These are phyloP conservation scores for Ogataea degrootiae DNA, from an alignment of 805 yeast genomes.

Conservation along the genomic window DNA sequence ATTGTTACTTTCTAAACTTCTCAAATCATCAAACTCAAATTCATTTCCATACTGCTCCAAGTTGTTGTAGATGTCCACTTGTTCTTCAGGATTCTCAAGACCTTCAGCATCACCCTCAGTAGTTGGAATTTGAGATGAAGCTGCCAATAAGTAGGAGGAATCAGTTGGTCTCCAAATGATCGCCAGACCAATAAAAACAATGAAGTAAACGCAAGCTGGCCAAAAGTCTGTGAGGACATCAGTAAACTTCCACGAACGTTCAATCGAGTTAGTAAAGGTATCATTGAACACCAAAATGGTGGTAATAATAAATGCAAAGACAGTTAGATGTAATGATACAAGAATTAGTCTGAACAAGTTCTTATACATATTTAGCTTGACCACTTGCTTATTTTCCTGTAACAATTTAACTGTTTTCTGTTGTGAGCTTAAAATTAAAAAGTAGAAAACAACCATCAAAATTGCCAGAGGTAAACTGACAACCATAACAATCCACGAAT, in stretches of 20 bases:
- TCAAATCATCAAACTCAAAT: conserved; percentile 55
- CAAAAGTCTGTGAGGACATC: conserved; percentile 89
- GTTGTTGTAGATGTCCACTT: conserved; percentile 22
- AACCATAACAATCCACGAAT: conserved; percentile 42
- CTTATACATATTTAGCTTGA: conserved; percentile 84
- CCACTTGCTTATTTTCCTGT: conserved; percentile 82
- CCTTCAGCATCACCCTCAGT: conserved; percentile 39
- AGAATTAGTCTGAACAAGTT: conserved; percentile 71
- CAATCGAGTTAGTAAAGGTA: conserved; percentile 71
- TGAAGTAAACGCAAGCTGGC: conserved; percentile 85
- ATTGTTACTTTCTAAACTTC: conserved; percentile 41
- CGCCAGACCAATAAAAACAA: conserved; percentile 78
- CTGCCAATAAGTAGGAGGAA: conserved; percentile 90
- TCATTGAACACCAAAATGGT: conserved; percentile 68
- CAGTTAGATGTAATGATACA: conserved; percentile 61
- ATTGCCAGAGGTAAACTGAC: conserved; percentile 69
- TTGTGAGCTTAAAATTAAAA: conserved; percentile 67
- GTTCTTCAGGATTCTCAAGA: conserved; percentile 26
- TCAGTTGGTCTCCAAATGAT: conserved; percentile 98
- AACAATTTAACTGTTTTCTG: conserved; percentile 69
- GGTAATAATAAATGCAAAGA: conserved; percentile 67
- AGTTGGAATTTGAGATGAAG: conserved; percentile 83
- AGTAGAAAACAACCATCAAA: conserved; percentile 68
- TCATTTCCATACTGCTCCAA: conserved; percentile 42
- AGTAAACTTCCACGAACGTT: conserved; percentile 86